Base-by-base conservation (phyloP, 306 rosid genomes). In the Delonix regia region DNA sequence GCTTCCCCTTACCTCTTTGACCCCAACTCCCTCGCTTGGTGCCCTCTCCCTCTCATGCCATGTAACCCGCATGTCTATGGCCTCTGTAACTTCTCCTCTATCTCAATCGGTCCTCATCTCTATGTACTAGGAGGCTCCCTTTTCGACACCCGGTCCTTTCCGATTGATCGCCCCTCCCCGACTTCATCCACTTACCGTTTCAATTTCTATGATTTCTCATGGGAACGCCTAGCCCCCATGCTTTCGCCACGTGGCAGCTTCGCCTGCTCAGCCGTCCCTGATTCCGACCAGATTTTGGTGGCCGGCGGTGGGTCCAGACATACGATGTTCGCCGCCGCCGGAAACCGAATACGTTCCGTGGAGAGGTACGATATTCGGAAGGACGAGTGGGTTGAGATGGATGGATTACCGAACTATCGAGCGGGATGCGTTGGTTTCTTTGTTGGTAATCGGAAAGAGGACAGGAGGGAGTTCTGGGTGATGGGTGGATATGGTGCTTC, bases 251-350 rank as follows among this genome's bases (percentile, higher is more conserved):
- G 99, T 0, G 97, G 97, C 0, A 94, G 99, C 83, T 94, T 94
- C n/a, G 99, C 97, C 15, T 90, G 93, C 18, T 91, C 91, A 0
- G 88, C 33, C 2, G 42, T 83, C 10, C 85, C 81, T 0, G 63
- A 57, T 16, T 64, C 76, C 1, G 82, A 85, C 0, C 73, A 78
- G 21, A 92, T 94, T 73, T 2, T 90, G 9, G 99, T 94, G 1
- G 97, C 97, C 0, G 97, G 97, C 1, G 97, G 99, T 4, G 99
- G 97, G 4, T 90, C 97, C 0, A 75, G 99, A 1, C 99, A 94
- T 73, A 65, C 85, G 0, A 38, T 92, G 85, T 92, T 92, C 56
- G 85, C 73, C 3, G 97, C 97, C 0, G 97, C 90, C 0, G 97
- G 99, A 19, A 86, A 89, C 30, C 78, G 97, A 51, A 92, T 88